phyloP scores from a whole-genome alignment of 2,329 filamentous ascomycete genomes.

The Fusarium sacchari region DNA sequence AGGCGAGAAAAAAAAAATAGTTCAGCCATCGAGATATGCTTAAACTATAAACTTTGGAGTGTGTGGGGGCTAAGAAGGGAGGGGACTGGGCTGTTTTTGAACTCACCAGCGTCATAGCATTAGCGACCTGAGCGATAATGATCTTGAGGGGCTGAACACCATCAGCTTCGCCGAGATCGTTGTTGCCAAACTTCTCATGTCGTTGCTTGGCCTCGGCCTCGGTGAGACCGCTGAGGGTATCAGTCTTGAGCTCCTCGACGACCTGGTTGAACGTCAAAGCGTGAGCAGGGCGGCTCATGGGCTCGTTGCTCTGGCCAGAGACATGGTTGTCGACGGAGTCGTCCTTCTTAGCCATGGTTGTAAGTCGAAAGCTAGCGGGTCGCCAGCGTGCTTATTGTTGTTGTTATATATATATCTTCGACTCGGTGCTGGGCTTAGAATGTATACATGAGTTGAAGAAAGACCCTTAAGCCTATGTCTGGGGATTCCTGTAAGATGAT shows the following conservation, averaged over 20 bases:
- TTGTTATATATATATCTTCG: background rate
- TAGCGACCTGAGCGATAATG: constrained; percentile 71
- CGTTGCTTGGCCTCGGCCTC: constrained; percentile 61
- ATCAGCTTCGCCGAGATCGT: constrained; percentile 61
- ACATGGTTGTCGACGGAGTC: constrained; percentile 40
- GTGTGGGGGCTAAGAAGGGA: constrained; percentile 6
- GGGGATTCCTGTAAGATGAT: constrained; percentile 31
- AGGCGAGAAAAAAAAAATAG: constrained; percentile 48
- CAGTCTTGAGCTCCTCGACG: constrained; percentile 62
- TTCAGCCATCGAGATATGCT: constrained; percentile 24
- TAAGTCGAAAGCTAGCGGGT: constrained; percentile 14
- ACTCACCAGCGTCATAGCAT: constrained; percentile 73
- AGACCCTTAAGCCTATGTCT: constrained; percentile 31
- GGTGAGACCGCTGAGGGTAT: constrained; percentile 64
- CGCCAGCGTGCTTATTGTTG: constrained; percentile 21
- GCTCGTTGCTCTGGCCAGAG: constrained; percentile 49
- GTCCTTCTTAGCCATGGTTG: constrained; percentile 38
- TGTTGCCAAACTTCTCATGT: constrained; percentile 65
- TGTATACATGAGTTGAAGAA: background rate
- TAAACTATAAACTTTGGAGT: constrained; percentile 8
- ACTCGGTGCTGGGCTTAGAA: background rate
- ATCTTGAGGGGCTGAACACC: constrained; percentile 67
- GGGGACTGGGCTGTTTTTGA: background rate
- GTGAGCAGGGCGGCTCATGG: constrained; percentile 67
- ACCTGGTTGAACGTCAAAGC: constrained; percentile 60